phyloP scores from a whole-genome alignment of 768 basidiomycete species.

The Aureoboletus auriporus region DNA sequence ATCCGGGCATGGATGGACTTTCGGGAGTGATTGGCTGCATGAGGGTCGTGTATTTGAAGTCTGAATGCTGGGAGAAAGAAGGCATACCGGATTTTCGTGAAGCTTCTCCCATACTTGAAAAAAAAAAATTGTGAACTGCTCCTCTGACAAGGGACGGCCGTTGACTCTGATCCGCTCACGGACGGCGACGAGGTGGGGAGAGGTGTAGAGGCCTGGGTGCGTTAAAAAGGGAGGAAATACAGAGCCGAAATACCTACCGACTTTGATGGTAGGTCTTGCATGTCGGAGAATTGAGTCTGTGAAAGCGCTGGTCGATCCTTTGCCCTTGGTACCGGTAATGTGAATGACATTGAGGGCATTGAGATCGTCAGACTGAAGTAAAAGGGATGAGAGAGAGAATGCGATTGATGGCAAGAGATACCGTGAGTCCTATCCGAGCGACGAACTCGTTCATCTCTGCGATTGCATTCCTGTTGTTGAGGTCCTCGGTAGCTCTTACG shows the following conservation, averaged over 20 bases:
- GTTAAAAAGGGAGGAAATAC: not conserved
- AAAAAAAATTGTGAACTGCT: conserved; percentile 85
- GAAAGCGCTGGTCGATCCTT: conserved; percentile 96
- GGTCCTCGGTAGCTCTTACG: conserved; percentile 64
- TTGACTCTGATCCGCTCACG: conserved; percentile 94
- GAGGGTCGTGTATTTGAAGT: conserved; percentile 1
- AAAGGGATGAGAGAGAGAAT: conserved; percentile 11
- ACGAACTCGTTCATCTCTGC: conserved; percentile 91
- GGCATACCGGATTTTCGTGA: conserved; percentile 57
- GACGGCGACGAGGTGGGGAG: conserved; percentile 93
- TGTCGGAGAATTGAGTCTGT: conserved; percentile 81
- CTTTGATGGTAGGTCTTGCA: conserved; percentile 69
- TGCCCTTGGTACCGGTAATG: conserved; percentile 97
- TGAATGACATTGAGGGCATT: conserved; percentile 91
- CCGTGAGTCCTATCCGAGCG: conserved; percentile 78
- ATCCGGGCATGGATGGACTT: conserved; percentile 79
- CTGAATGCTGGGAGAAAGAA: not conserved
- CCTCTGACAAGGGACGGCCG: conserved; percentile 84
- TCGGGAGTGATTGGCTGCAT: conserved; percentile 42
- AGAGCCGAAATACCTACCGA: conserved; percentile 49
- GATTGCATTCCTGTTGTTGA: conserved; percentile 55
- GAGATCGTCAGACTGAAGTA: conserved; percentile 67
- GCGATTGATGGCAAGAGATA: conserved; percentile 34
- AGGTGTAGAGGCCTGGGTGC: conserved; percentile 82
- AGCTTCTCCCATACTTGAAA: conserved; percentile 95